phyloP scores from a whole-genome alignment of 2,329 filamentous ascomycete genomes.

The Colletotrichum lupini region DNA sequence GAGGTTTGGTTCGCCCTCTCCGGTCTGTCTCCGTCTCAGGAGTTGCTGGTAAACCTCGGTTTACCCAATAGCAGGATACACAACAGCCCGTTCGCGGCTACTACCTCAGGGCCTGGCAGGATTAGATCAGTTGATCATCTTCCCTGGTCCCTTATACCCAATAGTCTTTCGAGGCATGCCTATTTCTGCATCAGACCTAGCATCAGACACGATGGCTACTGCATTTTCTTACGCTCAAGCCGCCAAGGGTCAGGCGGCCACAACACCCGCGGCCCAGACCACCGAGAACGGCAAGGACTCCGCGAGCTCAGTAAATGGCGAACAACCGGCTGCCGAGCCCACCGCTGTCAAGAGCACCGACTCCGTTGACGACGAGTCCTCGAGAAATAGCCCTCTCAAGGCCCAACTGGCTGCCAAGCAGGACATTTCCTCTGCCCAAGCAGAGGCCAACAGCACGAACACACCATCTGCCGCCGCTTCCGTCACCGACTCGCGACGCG shows the following conservation, averaged over 20 bases:
- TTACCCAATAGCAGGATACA: conserved; percentile 20
- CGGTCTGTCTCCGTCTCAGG: conserved; percentile 41
- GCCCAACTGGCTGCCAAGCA: conserved; percentile 39
- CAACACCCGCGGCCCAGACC: conserved; percentile 45
- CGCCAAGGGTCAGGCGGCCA: conserved; percentile 79
- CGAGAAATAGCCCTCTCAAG: conserved; percentile 30
- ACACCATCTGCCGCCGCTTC: conserved; percentile 46
- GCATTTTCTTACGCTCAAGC: conserved; percentile 95
- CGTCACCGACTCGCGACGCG: conserved; percentile 50
- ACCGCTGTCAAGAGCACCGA: conserved; percentile 20
- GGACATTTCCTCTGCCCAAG: conserved; percentile 32
- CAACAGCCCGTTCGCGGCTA: conserved; percentile 21
- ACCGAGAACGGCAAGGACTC: conserved; percentile 42
- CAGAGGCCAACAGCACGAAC: conserved; percentile 40
- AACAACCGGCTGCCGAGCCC: conserved; percentile 24
- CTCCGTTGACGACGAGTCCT: conserved; percentile 22
- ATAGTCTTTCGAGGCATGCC: conserved; percentile 31
- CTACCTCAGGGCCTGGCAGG: conserved; percentile 30
- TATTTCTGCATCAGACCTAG: conserved; percentile 25
- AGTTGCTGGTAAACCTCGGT: conserved; percentile 29
- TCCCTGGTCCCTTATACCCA: conserved; percentile 21
- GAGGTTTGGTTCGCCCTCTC: conserved; percentile 49
- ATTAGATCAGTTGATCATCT: conserved; percentile 30
- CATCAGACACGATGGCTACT: conserved; percentile 58
- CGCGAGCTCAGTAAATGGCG: conserved; percentile 38